phyloP scores from a whole-genome alignment of 352 stramenopile genomes.

The Albugo laibachii region DNA sequence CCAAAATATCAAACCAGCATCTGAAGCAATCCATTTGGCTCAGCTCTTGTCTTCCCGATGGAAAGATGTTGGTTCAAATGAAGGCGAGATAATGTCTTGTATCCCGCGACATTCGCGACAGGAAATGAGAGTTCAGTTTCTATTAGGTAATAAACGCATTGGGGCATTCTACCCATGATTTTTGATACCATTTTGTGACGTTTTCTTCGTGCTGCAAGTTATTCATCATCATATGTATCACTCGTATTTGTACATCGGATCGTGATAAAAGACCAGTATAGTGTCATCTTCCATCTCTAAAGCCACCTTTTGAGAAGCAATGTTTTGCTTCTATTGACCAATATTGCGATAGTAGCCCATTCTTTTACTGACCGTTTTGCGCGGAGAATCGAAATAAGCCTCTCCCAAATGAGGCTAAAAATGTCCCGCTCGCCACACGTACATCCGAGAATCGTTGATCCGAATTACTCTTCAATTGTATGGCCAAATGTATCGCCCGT shows the following conservation, averaged over 20 bases:
- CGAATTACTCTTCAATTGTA: conserved; percentile 26
- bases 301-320: neutral
- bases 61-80: conserved; percentile 13
- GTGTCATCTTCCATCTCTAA: neutral
- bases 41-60: no score
- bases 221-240: no score
- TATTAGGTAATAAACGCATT: conserved; percentile 29
- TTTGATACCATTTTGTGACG: no score
- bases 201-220: no score
- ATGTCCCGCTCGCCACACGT: conserved; percentile 10
- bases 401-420: conserved; percentile 1
- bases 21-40: no score
- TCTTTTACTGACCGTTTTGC: no score
- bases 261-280: neutral
- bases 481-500: conserved; percentile 46
- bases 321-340: no score
- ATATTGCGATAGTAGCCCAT: no score
- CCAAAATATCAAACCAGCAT: conserved; percentile 19
- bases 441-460: conserved; percentile 48
- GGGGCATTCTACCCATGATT: conserved; percentile 44
- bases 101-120: conserved; percentile 29
- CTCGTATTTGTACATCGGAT: neutral
- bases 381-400: conserved; percentile 28
- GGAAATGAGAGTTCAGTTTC: conserved; percentile 32
- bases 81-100: conserved; percentile 22